phyloP scores from a whole-genome alignment of 768 basidiomycete species.

The Macrocybe gigantea region DNA sequence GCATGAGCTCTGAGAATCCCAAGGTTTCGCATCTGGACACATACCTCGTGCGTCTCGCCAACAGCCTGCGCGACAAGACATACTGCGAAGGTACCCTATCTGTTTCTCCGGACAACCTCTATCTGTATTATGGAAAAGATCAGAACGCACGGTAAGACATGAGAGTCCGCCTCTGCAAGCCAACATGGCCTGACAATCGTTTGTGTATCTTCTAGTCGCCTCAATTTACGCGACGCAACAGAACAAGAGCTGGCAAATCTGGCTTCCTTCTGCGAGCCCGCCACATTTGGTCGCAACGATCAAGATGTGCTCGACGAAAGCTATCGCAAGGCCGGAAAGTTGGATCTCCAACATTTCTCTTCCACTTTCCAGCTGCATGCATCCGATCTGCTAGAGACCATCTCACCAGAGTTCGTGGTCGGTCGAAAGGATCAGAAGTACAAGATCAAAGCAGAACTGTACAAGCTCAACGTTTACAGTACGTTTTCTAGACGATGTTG shows the following conservation, averaged over 20 bases:
- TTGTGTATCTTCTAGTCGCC: not conserved
- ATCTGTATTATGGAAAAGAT: no score
- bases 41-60: no score
- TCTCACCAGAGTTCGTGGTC: conserved; percentile 12
- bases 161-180: no score
- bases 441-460: conserved; percentile 26
- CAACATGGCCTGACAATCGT: no score
- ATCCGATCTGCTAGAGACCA: conserved; percentile 8
- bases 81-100: no score
- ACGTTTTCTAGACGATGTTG: not conserved
- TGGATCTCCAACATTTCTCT: conserved; percentile 30
- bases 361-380: conserved; percentile 19
- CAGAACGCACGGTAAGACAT: no score
- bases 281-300: conserved; percentile 30
- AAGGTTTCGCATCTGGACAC: no score
- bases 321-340: conserved; percentile 41
- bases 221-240: conserved; percentile 3
- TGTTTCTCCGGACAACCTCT: no score
- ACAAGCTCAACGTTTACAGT: conserved; percentile 44
- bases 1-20: no score
- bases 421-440: conserved; percentile 12
- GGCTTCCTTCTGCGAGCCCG: conserved; percentile 28
- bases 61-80: no score
- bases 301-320: conserved; percentile 36
- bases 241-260: conserved; percentile 17